Percentiles rank a stretch among this genome's conserved stretches.
phyloP scores from a whole-genome alignment of 1,284 basidiomycete genomes.

The Cryptococcus wingfieldii region DNA sequence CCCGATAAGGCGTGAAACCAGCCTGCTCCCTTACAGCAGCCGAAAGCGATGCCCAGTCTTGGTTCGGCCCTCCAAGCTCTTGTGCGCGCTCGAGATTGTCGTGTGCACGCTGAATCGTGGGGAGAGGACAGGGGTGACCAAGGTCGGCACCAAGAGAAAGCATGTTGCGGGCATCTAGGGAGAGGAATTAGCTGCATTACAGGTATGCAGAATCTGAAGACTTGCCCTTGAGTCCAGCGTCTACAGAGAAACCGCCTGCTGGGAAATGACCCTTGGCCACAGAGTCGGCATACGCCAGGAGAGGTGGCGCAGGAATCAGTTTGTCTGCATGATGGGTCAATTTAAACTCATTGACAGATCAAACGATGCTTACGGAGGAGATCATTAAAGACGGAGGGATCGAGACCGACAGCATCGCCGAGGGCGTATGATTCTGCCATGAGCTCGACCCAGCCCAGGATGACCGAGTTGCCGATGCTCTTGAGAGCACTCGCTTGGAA shows the following conservation, averaged over 20 bases:
- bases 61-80: conserved; percentile 20
- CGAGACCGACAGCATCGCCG: conserved; percentile 31
- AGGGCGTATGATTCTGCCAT: conserved; percentile 39
- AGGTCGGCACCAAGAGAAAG: conserved; percentile 23
- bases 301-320: conserved; percentile 36
- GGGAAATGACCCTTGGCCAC: conserved; percentile 34
- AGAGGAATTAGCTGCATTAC: background rate
- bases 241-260: conserved; percentile 30
- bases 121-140: conserved; percentile 23
- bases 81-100: conserved; percentile 25
- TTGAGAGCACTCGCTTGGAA: conserved; percentile 32
- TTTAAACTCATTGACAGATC: too few species aligned
- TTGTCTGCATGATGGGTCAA: conserved; percentile 14
- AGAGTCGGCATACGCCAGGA: conserved; percentile 38
- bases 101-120: conserved; percentile 25
- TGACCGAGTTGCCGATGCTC: conserved; percentile 38
- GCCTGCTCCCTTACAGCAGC: conserved; percentile 21
- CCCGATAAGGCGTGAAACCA: conserved; percentile 20
- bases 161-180: conserved; percentile 23
- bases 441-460: conserved; percentile 40
- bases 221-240: conserved; percentile 38
- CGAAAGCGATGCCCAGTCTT: conserved; percentile 28
- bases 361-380: conserved; percentile 8
- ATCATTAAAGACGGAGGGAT: conserved; percentile 13
- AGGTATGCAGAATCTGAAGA: background rate